Base-by-base conservation (phyloP, 1,284 basidiomycete genomes). In the Vanrija pseudolonga region DNA sequence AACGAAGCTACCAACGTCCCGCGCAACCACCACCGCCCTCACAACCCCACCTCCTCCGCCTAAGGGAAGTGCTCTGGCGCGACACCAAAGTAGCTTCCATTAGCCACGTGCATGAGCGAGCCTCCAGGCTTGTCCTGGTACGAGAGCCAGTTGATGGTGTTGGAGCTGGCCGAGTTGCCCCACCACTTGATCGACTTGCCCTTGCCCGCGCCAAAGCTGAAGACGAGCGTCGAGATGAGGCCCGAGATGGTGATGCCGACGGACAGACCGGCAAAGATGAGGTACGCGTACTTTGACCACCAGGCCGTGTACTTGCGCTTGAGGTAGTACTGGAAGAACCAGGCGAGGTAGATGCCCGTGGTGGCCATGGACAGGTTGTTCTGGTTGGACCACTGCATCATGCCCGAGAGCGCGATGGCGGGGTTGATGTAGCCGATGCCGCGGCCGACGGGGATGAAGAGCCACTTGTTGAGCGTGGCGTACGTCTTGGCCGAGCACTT, bases 201-300 rank as follows among this genome's bases (percentile, higher is more conserved):
- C 6, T 19, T 28, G 40, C 47, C 39, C 5, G 45, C 39, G 6
- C 40, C 44, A 37, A 59, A 47, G 40, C 40, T 44, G 39, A 47
- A 48, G 40, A 24, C 32, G 43, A 54, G 24, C 20, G 55, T 53
- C 40, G 36, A 28, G 50, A 60, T 48, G 41, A 55, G 46, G 4
- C 52, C 57, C 4, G 60, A 59, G 48, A 62, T 54, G 43, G 51
- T 24, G 43, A 60, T 47, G 18, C 60, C 62, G 8, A 47, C 53
- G 12, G 43, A 20, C 32, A 56, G 44, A 28, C 38, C 51, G 4
- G 56, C 50, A 19, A 50, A 57, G 18, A 62, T 43, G 19, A 64
- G 39, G 45, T 64, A 64, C 47, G 59, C 59, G 60, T 64, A 62
- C 49, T 41, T 55, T 7, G 48, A 43, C 59, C 59, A 59, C 56